Evolutionary conservation across 495 filamentous ascomycete species (phyloP), one percentile per base, ranked within the genome.

Genomic region (Penicillium paxilli): DNA sequence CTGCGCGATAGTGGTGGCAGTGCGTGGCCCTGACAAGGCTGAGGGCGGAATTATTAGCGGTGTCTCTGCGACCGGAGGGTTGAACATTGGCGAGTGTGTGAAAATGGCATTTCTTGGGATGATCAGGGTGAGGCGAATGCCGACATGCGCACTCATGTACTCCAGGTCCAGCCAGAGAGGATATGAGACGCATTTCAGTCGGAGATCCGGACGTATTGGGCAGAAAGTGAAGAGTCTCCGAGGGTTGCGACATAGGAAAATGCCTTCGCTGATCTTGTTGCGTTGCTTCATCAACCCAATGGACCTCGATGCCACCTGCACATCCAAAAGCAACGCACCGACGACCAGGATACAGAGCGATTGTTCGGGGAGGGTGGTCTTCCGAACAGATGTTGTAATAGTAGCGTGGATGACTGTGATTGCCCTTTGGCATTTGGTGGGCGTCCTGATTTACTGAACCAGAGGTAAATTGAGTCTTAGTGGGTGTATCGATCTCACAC

Each of bases 321-420:
- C 83, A 89, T 16, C 88, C 87, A 71, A 90, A 90, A 2, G 87
- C 88, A 11, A 89, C 81, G 59, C 85, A 88, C 17, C 79, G 78
- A 25, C 85, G 78, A 25, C 84, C 81, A 10, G 87, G 88, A 52
- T 83, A 89, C 44, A 91, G 81, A 1, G 87, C 83, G 5, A 91
- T 80, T 10, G 81, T 86, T 48, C 80, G 79, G 5, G 88, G 87
- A 17, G 83, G 82, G 52, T 89, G 83, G 49, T 88, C 80, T 9
- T 79, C 73, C 1, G 80, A 84, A 64, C 87, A 88, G 38, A 91
- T 54, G 51, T 87, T 78, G 21, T 77, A 72, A 55, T 84, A 59
- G 78, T 74, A 60, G 53, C 79, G 55, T 32, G 67, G 57, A 54
- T 70, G 61, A 2, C 50, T 47, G 14, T 63, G 49, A 16, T 46